Evolutionary conservation across 2,329 filamentous ascomycete species (phyloP).

Genomic region (Trichoderma hamatum): DNA sequence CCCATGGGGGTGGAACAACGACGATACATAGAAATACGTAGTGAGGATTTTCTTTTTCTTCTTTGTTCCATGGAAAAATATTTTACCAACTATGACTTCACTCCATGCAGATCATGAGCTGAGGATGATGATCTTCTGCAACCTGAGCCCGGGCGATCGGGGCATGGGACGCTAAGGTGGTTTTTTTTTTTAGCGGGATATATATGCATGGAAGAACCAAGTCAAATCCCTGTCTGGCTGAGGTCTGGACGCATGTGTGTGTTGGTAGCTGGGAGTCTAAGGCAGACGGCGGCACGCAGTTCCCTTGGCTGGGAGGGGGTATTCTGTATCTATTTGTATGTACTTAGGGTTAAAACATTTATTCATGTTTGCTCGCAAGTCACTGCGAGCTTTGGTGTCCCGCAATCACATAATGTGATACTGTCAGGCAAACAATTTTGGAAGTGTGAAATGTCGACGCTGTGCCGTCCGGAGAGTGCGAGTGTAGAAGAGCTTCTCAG

Average conservation of each 20-base stretch:
- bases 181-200: background rate
- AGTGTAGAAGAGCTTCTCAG: background rate
- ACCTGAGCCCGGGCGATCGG: constrained; percentile 16
- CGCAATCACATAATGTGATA: background rate
- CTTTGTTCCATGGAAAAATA: background rate
- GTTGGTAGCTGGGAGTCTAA: background rate
- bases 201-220: background rate
- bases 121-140: background rate
- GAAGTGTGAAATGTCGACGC: background rate
- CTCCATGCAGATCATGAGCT: background rate
- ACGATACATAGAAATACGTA: background rate
- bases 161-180: constrained; percentile 11
- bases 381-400: background rate
- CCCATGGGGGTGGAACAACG: background rate
- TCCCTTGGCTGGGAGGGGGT: background rate
- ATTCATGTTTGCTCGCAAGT: background rate
- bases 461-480: background rate
- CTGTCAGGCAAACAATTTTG: background rate
- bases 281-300: background rate
- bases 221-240: constrained; percentile 6
- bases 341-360: background rate
- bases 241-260: background rate
- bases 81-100: constrained; percentile 10
- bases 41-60: background rate
- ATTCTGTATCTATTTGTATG: background rate